Evolutionary conservation across 495 filamentous ascomycete genomes (phyloP).

Genomic region (Melanomma pulvis-pyrius): DNA sequence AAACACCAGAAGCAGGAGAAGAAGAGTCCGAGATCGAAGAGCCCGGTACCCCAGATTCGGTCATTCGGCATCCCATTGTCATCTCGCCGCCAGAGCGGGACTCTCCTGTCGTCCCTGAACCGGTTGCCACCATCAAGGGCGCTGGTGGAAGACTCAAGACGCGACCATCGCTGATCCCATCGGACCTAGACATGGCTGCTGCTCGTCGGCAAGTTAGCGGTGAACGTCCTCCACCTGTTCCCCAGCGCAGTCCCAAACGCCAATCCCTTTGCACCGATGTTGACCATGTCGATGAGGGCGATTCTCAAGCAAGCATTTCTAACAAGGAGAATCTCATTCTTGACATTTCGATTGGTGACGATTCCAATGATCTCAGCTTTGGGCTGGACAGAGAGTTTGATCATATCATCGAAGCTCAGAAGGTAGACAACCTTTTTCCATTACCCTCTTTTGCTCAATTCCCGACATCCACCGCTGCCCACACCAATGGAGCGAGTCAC

Average conservation of each 20-base stretch:
- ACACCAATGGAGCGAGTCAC: constrained; percentile 24
- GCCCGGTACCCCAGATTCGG: constrained; percentile 87
- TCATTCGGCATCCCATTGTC: constrained; percentile 74
- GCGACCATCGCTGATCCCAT: constrained; percentile 80
- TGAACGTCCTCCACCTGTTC: constrained; percentile 43
- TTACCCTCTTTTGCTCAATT: constrained; percentile 43
- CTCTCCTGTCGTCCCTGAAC: constrained; percentile 73
- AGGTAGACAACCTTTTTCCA: constrained; percentile 69
- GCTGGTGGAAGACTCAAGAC: constrained; percentile 88
- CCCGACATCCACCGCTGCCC: constrained; percentile 24
- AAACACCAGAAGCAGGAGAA: constrained; percentile 62
- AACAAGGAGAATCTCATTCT: constrained; percentile 57
- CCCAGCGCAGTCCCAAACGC: constrained; percentile 39
- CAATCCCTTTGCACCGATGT: constrained; percentile 37
- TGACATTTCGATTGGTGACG: constrained; percentile 65
- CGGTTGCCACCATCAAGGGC: constrained; percentile 85
- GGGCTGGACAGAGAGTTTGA: constrained; percentile 93
- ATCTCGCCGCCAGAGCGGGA: constrained; percentile 43
- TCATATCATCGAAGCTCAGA: constrained; percentile 93
- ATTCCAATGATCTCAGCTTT: constrained; percentile 66
- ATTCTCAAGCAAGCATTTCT: constrained; percentile 17
- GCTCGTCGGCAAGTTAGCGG: constrained; percentile 82
- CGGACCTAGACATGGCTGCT: constrained; percentile 88
- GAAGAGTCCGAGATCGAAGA: constrained; percentile 61
- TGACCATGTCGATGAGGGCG: constrained; percentile 25